Conservation (phyloP, 2,329 filamentous ascomycete species). For the Thelonectria discophora region DNA sequence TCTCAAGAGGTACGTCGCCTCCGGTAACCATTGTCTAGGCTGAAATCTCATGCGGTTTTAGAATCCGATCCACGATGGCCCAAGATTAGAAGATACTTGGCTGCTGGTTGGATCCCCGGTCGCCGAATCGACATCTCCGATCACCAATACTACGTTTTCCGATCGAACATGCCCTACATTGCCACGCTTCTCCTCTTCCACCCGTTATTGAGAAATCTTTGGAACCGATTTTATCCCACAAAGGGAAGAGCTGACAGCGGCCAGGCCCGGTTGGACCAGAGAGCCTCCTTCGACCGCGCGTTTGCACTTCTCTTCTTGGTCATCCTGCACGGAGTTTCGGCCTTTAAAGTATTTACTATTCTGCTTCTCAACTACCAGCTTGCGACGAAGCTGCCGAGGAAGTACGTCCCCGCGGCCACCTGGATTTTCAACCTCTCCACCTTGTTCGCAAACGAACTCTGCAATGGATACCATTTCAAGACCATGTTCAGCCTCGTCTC, state of each 20-base stretch:
- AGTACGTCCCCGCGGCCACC: conserved; percentile 76
- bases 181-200: conserved; percentile 77
- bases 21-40: not conserved
- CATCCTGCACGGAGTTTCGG: conserved; percentile 85
- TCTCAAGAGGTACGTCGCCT: conserved; percentile 75
- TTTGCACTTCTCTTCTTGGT: conserved; percentile 84
- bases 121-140: conserved; percentile 94
- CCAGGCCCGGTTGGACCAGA: conserved; percentile 69
- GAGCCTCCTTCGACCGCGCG: conserved; percentile 81
- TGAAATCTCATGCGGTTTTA: conserved; percentile 49
- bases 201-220: conserved; percentile 77
- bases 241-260: conserved; percentile 51
- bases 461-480: conserved; percentile 77
- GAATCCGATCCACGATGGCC: conserved; percentile 83
- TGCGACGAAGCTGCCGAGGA: conserved; percentile 74
- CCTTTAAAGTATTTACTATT: conserved; percentile 82
- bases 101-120: conserved; percentile 89
- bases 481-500: conserved; percentile 65
- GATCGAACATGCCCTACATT: conserved; percentile 86
- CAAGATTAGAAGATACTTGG: conserved; percentile 75
- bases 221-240: conserved; percentile 65
- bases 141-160: conserved; percentile 84
- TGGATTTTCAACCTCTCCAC: conserved; percentile 91
- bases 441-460: conserved; percentile 90
- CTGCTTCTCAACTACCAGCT: conserved; percentile 84